A percentile compares a stretch with the other conserved stretches of the same genome.
These are phyloP conservation scores for Phytopythium mirpurense DNA, from an alignment of 352 stramenopile species.

Conservation along the genomic window DNA sequence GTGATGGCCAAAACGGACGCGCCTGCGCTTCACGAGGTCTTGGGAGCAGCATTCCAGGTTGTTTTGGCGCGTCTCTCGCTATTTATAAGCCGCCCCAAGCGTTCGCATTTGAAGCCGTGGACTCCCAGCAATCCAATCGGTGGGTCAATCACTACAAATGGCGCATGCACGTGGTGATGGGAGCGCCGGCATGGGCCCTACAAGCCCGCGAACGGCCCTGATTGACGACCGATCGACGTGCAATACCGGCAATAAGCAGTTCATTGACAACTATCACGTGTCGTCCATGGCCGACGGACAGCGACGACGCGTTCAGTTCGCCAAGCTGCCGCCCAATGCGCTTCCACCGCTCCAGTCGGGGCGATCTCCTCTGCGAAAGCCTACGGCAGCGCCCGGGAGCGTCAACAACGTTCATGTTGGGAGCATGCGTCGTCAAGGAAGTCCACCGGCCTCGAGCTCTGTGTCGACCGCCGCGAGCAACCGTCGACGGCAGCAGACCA, in stretches of 20 bases:
- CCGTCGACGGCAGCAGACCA: not conserved
- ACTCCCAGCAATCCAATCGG: too few relatives aligned
- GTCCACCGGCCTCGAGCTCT: not conserved
- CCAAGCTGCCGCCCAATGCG: slow-evolving; percentile 8
- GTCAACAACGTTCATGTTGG: not conserved
- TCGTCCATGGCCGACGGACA: not conserved
- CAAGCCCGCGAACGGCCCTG: not conserved
- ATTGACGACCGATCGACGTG: not conserved
- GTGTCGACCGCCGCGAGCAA: slow-evolving; percentile 4
- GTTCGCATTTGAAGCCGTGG: too few relatives aligned
- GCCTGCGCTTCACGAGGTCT: too few relatives aligned
- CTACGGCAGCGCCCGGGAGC: not conserved
- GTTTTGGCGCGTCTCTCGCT: too few relatives aligned
- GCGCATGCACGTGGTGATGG: not conserved
- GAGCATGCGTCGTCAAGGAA: not conserved
- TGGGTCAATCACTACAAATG: not conserved
- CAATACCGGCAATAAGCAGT: not conserved
- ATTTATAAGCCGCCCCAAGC: too few relatives aligned
- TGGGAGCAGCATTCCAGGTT: too few relatives aligned
- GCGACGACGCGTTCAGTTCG: not conserved
- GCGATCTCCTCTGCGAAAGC: not conserved
- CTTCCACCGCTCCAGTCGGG: not conserved
- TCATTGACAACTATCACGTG: not conserved
- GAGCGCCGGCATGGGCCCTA: too few relatives aligned
- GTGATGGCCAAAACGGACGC: too few relatives aligned